Percentiles rank a stretch among this genome's conserved stretches.
Conservation (phyloP, 1,284 basidiomycete genomes). For the Golubevia sp. region DNA sequence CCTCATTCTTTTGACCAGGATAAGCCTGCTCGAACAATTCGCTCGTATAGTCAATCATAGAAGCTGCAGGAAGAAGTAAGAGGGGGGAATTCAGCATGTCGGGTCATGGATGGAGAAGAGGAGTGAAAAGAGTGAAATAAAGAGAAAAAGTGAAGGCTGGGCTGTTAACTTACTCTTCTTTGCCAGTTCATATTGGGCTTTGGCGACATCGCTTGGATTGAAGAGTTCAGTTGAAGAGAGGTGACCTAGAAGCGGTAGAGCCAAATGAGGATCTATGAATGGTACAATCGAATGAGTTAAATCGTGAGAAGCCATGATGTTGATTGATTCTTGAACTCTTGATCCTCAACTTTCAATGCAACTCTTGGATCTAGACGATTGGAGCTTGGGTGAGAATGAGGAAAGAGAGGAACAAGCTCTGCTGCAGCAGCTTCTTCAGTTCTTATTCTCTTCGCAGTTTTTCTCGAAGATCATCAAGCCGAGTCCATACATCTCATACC, state of each 20-base stretch:
- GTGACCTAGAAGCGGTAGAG: conserved; percentile 87
- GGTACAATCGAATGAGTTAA: conserved; percentile 71
- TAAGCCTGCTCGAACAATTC: conserved; percentile 77
- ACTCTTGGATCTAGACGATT: too few species aligned
- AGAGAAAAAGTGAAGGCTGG: conserved; percentile 42
- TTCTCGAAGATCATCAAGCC: too few species aligned
- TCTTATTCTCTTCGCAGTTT: too few species aligned
- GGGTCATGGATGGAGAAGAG: not conserved
- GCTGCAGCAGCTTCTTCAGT: too few species aligned
- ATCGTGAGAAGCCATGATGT: conserved; percentile 68
- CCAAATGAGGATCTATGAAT: conserved; percentile 90
- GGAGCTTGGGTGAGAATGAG: too few species aligned
- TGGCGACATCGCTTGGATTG: conserved; percentile 74
- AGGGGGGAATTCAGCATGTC: conserved; percentile 7
- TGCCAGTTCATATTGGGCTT: conserved; percentile 93
- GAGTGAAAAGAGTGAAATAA: too few species aligned
- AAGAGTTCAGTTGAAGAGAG: conserved; percentile 76
- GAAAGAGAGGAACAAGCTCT: too few species aligned
- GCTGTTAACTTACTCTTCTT: conserved; percentile 81
- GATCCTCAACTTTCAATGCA: too few species aligned
- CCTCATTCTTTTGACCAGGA: conserved; percentile 72
- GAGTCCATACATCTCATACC: too few species aligned
- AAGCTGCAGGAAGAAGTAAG: conserved; percentile 14
- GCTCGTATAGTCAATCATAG: conserved; percentile 65
- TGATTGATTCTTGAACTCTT: too few species aligned